phyloP scores from a whole-genome alignment of 805 yeast genomes.

The Schizosaccharomyces octosporus region DNA sequence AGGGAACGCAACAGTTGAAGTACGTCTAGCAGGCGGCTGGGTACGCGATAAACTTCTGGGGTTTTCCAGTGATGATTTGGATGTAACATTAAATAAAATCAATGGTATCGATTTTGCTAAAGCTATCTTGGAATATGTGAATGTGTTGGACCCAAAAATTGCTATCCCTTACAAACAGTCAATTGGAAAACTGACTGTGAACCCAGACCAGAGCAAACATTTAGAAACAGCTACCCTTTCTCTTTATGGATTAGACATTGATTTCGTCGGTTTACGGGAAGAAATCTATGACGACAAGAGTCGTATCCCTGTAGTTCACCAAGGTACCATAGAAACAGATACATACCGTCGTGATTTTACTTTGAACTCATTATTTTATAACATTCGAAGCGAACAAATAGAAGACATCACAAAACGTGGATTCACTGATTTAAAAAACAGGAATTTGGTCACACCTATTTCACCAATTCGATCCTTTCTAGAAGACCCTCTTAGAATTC shows the following conservation, averaged over 20 bases:
- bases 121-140: slow-evolving; percentile 19
- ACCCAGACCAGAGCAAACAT: slow-evolving; percentile 91
- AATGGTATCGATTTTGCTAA: slow-evolving; percentile 74
- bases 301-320: slow-evolving; percentile 57
- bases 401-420: slow-evolving; percentile 77
- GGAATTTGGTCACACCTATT: slow-evolving; percentile 68
- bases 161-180: slow-evolving; percentile 11
- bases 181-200: slow-evolving; percentile 20
- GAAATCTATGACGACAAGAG: slow-evolving; percentile 68
- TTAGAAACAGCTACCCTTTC: slow-evolving; percentile 88
- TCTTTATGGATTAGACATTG: slow-evolving; percentile 62
- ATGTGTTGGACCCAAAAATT: slow-evolving; percentile 7
- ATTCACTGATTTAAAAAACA: slow-evolving; percentile 38
- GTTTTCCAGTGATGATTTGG: slow-evolving; percentile 59
- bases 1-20: not conserved
- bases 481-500: slow-evolving; percentile 82
- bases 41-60: slow-evolving; percentile 34
- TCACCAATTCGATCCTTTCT: slow-evolving; percentile 62
- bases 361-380: slow-evolving; percentile 72
- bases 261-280: slow-evolving; percentile 72
- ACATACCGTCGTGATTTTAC: slow-evolving; percentile 90
- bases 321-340: slow-evolving; percentile 81
- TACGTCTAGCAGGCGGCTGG: slow-evolving; percentile 3
- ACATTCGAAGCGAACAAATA: slow-evolving; percentile 36
- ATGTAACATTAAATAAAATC: slow-evolving; percentile 63